Base-by-base conservation (phyloP, 2,329 filamentous ascomycete genomes). In the Botrytis fragariae region DNA sequence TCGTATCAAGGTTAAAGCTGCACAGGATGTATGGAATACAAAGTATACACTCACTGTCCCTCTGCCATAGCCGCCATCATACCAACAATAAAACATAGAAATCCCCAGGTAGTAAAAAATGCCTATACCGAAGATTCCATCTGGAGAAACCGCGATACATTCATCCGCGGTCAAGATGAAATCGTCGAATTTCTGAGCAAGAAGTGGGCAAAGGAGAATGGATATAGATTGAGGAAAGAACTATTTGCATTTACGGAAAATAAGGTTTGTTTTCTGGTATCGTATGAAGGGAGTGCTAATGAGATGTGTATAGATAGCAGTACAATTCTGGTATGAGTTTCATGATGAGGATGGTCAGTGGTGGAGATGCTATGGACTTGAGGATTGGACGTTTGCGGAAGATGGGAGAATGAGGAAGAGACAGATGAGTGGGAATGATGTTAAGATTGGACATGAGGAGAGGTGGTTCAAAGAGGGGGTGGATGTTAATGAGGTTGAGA, bases 321-420 rank as follows among this genome's bases (percentile, higher is more conserved):
- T 97, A 35, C 93, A 97, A 80, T 97, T 96, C 81, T 97, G 93
- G 93, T 81, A 81, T 62, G 80, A 81, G 69, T 97, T 95, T 79
- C 92, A 97, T 82, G 92, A 95, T 78, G 83, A 83, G 12, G 78
- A 85, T 2, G 91, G 92, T 54, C 90, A 93, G 81, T 97, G 93
- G 93, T 95, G 92, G 86, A 87, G 93, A n/a, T 94, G 92, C 62
- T 97, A 97, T 79, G 94, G 94, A 0, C 86, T 97, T 18, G 92
- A 94, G 79, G 91, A 94, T 79, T 93, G 91, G 92, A 93, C 91
- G 0, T 93, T 93, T 81, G 89, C 89, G 0, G 84, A 87, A 1
- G 87, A 92, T 77, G 92, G 92, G 0, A 83, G 89, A 68, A 94
- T 93, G 91, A 84, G 87, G 74, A 93, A 93, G 85, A 83, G 91